Evolutionary conservation across 1,139 yeast genomes (phyloP).

Genomic region (Blastobotrys raffinosifermentans): DNA sequence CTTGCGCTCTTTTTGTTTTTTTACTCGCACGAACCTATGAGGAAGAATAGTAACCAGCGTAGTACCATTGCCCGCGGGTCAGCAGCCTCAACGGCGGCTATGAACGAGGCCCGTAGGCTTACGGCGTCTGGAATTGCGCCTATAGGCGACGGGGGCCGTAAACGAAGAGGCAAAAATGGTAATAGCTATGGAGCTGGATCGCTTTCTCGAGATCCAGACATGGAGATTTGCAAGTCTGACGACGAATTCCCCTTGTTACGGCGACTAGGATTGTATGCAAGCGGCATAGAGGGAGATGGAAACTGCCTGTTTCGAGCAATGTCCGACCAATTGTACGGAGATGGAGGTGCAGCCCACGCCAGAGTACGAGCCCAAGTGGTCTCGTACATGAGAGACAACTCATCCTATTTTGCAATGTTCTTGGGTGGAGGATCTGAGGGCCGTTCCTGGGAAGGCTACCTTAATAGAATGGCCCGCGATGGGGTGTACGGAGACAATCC

Average conservation of each 20-base stretch:
- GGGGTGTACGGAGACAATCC: conserved; percentile 40
- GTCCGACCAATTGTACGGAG: conserved; percentile 38
- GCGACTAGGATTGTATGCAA: conserved; percentile 33
- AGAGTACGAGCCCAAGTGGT: conserved; percentile 32
- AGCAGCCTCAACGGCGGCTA: conserved; percentile 3
- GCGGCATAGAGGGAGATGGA: conserved; percentile 38
- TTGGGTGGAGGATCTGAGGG: conserved; percentile 26
- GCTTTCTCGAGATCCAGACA: neutral
- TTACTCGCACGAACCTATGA: too few species aligned
- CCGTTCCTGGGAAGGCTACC: conserved; percentile 32
- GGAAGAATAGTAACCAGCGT: too few species aligned
- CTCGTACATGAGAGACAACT: conserved; percentile 28
- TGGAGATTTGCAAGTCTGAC: conserved; percentile 8
- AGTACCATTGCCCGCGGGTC: too few species aligned
- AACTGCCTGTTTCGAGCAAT: conserved; percentile 40
- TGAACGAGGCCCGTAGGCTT: conserved; percentile 2
- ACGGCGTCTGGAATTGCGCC: conserved; percentile 5
- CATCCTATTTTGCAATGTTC: conserved; percentile 29
- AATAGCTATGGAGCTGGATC: conserved; percentile 1
- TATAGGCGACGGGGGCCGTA: conserved; percentile 4
- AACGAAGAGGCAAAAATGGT: neutral
- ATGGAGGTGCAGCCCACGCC: conserved; percentile 28
- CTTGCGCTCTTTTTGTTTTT: too few species aligned
- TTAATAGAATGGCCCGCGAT: conserved; percentile 34
- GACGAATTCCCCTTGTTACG: conserved; percentile 35